Conservation (phyloP, 352 stramenopile genomes). For the Phytophthora pini region DNA sequence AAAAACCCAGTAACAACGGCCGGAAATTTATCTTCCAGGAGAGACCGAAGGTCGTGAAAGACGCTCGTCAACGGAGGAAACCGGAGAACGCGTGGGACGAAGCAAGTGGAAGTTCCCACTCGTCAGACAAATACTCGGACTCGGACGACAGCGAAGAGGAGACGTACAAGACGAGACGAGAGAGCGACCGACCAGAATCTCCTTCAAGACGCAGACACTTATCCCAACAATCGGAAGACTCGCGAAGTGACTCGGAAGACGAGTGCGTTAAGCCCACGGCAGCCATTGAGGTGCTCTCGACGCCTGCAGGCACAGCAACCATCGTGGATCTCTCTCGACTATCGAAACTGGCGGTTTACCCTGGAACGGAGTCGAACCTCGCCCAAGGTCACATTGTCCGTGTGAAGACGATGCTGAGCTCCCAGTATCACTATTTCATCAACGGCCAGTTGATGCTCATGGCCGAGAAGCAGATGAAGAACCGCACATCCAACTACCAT, state of each 20-base stretch:
- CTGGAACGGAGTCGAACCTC: slow-evolving; percentile 57
- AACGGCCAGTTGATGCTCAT: slow-evolving; percentile 67
- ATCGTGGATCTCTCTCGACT: slow-evolving; percentile 58
- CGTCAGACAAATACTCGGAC: slow-evolving; percentile 29
- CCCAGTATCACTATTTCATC: slow-evolving; percentile 73
- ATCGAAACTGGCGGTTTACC: slow-evolving; percentile 84
- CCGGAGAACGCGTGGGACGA: slow-evolving; percentile 56
- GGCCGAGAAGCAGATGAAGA: slow-evolving; percentile 74
- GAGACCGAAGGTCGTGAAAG: slow-evolving; percentile 11
- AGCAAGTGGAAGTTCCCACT: slow-evolving; percentile 25
- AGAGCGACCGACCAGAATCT: slow-evolving; percentile 38
- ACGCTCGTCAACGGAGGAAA: slow-evolving; percentile 13
- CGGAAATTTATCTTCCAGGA: slow-evolving; percentile 32
- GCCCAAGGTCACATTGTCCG: slow-evolving; percentile 53
- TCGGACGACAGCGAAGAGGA: slow-evolving; percentile 32
- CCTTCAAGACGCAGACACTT: slow-evolving; percentile 21
- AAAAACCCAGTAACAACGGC: slow-evolving; percentile 5
- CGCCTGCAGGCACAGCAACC: slow-evolving; percentile 6
- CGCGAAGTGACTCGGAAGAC: slow-evolving; percentile 65
- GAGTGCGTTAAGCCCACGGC: slow-evolving; percentile 31
- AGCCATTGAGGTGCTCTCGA: slow-evolving; percentile 2
- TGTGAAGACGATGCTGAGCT: slow-evolving; percentile 63
- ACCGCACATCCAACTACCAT: slow-evolving; percentile 85
- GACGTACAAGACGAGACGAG: slow-evolving; percentile 14
- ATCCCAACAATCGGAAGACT: slow-evolving; percentile 40